Percentiles rank a stretch among this genome's conserved stretches.
Conservation (phyloP, 2,329 filamentous ascomycete species). For the Coniochaeta ligniaria region DNA sequence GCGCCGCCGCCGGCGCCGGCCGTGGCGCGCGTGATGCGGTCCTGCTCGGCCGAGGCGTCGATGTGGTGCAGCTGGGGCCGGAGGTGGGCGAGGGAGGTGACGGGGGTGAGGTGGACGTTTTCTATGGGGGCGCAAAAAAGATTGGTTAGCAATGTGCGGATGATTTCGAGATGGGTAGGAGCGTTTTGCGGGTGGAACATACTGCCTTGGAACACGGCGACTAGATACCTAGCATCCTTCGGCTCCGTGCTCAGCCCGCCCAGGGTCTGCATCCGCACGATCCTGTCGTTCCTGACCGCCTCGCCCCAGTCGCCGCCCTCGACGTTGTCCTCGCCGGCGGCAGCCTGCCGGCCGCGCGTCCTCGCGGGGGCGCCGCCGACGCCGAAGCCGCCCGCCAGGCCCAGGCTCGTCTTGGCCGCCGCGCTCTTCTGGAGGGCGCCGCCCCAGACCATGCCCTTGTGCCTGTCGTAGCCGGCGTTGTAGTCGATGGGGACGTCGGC, state of each 20-base stretch:
- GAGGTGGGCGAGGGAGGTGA: conserved; percentile 78
- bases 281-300: conserved; percentile 61
- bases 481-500: conserved; percentile 82
- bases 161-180: too few relatives aligned
- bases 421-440: conserved; percentile 60
- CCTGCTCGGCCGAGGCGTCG: conserved; percentile 73
- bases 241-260: conserved; percentile 68
- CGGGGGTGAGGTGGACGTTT: conserved; percentile 78
- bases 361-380: conserved; percentile 37
- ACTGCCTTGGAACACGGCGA: conserved; percentile 85
- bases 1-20: conserved; percentile 18
- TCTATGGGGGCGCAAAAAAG: conserved; percentile 40
- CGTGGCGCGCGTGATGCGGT: conserved; percentile 39
- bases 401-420: conserved; percentile 55
- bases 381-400: conserved; percentile 67
- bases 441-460: conserved; percentile 78
- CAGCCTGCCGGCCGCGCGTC: conserved; percentile 14
- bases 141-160: conserved; percentile 10
- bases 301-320: conserved; percentile 52
- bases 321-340: conserved; percentile 30
- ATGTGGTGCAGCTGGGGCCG: conserved; percentile 90
- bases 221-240: conserved; percentile 76
- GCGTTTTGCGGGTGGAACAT: conserved; percentile 22
- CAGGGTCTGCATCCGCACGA: conserved; percentile 74
- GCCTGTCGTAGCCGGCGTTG: conserved; percentile 68